A percentile compares a stretch with the other conserved stretches of the same genome.
Evolutionary conservation across 2,329 filamentous ascomycete genomes (phyloP).

Genomic region (Trichoderma sp.): DNA sequence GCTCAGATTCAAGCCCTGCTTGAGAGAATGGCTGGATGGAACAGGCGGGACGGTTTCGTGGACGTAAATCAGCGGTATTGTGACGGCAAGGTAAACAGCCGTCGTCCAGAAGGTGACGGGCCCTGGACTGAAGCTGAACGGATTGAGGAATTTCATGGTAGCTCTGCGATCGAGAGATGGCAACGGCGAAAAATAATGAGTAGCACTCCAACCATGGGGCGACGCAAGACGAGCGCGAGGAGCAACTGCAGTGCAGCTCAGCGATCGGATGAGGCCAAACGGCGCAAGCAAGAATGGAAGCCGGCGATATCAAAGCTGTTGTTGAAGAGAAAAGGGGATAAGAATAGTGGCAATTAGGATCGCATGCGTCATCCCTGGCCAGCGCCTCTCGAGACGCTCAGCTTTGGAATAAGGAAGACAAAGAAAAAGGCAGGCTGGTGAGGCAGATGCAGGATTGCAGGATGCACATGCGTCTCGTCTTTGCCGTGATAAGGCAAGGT

Average conservation of each 20-base stretch:
- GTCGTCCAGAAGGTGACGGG: constrained; percentile 80
- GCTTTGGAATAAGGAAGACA: background rate
- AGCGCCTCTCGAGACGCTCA: constrained; percentile 10
- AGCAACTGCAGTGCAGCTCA: background rate
- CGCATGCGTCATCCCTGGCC: background rate
- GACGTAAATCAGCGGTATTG: constrained; percentile 68
- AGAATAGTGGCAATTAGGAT: background rate
- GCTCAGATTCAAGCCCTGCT: constrained; percentile 68
- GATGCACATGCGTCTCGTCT: background rate
- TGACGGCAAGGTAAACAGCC: constrained; percentile 71
- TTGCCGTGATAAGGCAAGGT: background rate
- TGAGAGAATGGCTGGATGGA: constrained; percentile 49
- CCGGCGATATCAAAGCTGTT: background rate
- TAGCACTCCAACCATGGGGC: background rate
- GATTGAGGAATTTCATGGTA: constrained; percentile 43
- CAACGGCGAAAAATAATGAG: background rate
- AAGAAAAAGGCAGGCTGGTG: background rate
- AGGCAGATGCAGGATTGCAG: constrained; percentile 1
- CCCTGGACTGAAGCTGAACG: constrained; percentile 73
- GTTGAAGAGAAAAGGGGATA: background rate
- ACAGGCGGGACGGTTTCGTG: constrained; percentile 72
- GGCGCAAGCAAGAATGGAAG: background rate
- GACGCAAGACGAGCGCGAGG: background rate
- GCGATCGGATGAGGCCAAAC: background rate
- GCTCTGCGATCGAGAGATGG: background rate